Conservation (phyloP, 2,329 filamentous ascomycete species). For the Hypoxylon sp. region DNA sequence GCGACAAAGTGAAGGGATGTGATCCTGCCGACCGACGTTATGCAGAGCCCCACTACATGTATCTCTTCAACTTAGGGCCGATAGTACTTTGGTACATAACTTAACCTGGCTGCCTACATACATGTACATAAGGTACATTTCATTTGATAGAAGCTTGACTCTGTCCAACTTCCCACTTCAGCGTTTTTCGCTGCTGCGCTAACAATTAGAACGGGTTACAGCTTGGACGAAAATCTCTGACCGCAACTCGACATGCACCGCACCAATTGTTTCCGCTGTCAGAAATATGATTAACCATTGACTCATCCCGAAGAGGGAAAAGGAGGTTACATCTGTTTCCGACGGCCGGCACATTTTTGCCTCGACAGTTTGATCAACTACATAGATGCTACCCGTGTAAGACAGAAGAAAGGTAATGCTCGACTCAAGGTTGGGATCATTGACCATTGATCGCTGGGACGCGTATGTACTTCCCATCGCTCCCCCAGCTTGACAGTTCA, state of each 20-base stretch:
- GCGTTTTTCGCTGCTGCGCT: slow-evolving; percentile 17
- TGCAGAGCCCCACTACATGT: slow-evolving; percentile 7
- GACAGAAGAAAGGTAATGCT: slow-evolving; percentile 22
- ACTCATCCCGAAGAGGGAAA: slow-evolving; percentile 31
- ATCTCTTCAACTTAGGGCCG: not conserved
- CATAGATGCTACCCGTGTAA: slow-evolving; percentile 11
- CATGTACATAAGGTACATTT: no score
- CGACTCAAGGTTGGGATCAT: slow-evolving; percentile 9
- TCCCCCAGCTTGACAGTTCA: slow-evolving; percentile 26
- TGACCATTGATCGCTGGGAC: not conserved
- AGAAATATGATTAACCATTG: slow-evolving; percentile 26
- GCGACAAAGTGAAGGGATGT: not conserved
- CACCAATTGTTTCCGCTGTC: slow-evolving; percentile 14
- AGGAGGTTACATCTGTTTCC: slow-evolving; percentile 38
- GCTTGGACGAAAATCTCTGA: slow-evolving; percentile 30
- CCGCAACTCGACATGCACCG: slow-evolving; percentile 38
- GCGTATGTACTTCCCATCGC: slow-evolving; percentile 19
- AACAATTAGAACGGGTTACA: slow-evolving; percentile 19
- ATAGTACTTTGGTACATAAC: slow-evolving; percentile 11
- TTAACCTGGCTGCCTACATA: no score
- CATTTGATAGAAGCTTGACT: slow-evolving; percentile 27
- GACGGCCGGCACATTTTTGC: slow-evolving; percentile 37
- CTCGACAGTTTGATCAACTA: slow-evolving; percentile 29
- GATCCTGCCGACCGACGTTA: slow-evolving; percentile 20
- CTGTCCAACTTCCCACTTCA: slow-evolving; percentile 24